Evolutionary conservation across 257 asterid species (phyloP).

Genomic region (Agastache rugosa): DNA sequence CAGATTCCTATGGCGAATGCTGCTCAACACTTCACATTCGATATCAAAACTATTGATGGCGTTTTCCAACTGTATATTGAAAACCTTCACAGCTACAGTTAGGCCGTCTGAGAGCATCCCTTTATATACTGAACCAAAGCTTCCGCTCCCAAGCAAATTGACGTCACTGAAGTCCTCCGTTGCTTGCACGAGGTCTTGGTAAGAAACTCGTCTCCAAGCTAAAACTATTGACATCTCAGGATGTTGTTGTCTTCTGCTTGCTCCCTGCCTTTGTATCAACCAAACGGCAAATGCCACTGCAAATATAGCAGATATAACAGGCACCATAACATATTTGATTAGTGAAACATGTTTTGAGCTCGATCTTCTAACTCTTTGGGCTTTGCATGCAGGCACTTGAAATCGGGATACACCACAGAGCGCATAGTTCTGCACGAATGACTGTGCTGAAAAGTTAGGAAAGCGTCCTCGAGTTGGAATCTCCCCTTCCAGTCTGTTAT

Average conservation of each 20-base stretch:
- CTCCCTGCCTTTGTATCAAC: neutral
- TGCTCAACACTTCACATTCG: constrained; percentile 6
- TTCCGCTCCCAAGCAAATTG: constrained; percentile 40
- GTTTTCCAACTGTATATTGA: neutral
- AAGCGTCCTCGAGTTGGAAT: neutral
- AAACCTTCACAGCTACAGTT: constrained; percentile 12
- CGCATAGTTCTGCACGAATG: neutral
- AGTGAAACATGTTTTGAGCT: neutral
- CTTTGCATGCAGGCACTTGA: neutral
- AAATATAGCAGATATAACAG: neutral
- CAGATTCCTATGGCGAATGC: constrained; percentile 9
- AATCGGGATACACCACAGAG: neutral
- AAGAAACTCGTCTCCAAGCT: constrained; percentile 37
- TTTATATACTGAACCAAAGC: constrained; percentile 41
- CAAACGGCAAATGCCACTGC: neutral
- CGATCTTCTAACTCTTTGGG: neutral
- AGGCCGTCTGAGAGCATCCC: constrained; percentile 28
- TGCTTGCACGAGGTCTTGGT: constrained; percentile 36
- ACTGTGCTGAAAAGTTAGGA: neutral
- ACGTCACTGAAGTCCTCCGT: constrained; percentile 22
- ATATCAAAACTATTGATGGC: neutral
- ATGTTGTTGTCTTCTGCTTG: neutral
- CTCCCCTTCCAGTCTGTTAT: constrained; percentile 16
- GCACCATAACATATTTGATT: neutral
- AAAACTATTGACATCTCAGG: neutral